These are phyloP conservation scores for Microsporum canis DNA, from an alignment of 2,329 filamentous ascomycete species.

Conservation along the genomic window DNA sequence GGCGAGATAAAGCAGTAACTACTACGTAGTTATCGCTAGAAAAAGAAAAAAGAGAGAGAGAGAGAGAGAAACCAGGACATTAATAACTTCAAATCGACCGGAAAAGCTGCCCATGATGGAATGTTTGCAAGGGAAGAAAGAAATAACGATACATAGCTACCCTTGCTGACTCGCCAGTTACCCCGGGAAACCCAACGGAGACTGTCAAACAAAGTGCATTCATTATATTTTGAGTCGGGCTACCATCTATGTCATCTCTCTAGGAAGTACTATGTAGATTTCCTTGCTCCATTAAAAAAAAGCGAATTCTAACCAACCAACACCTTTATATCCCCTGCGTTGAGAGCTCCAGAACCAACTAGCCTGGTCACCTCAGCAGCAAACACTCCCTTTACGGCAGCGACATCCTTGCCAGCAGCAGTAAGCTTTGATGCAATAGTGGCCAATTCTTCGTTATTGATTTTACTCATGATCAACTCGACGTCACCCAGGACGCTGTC, in stretches of 20 bases:
- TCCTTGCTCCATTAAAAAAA: neutral
- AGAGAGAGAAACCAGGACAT: too few relatives aligned
- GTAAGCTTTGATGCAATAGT: slow-evolving; percentile 69
- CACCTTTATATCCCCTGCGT: slow-evolving; percentile 66
- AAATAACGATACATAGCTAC: too few relatives aligned
- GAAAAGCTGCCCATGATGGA: too few relatives aligned
- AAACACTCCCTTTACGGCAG: slow-evolving; percentile 79
- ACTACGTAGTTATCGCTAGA: too few relatives aligned
- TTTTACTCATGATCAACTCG: slow-evolving; percentile 74
- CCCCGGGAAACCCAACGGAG: too few relatives aligned
- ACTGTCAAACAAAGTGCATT: too few relatives aligned
- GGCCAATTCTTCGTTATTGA: slow-evolving; percentile 84
- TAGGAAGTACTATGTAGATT: neutral
- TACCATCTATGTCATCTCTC: neutral
- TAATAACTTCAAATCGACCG: too few relatives aligned
- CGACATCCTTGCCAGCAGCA: slow-evolving; percentile 61
- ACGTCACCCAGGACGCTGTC: slow-evolving; percentile 75
- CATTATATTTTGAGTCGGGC: neutral
- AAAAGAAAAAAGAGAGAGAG: too few relatives aligned
- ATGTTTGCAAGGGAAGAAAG: too few relatives aligned
- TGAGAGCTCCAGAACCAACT: slow-evolving; percentile 70
- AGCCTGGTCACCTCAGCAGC: slow-evolving; percentile 65
- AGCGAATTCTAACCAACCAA: slow-evolving; percentile 17
- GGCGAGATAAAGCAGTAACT: neutral
- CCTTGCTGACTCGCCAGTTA: too few relatives aligned